Conservation (phyloP, 331 rosid genomes). For the Malus hybrid region DNA sequence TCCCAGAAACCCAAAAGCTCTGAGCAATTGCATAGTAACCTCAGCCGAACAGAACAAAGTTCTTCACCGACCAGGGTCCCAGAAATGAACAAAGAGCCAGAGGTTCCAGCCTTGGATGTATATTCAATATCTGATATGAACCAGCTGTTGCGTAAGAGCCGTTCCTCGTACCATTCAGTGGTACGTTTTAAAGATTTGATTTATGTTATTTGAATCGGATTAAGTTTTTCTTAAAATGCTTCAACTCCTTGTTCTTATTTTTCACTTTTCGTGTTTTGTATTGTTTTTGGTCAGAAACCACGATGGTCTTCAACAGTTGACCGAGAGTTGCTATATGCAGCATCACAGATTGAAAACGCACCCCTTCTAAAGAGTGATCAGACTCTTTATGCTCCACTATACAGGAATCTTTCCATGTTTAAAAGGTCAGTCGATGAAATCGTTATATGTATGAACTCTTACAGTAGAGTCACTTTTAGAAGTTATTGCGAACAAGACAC, state of each 20-base stretch:
- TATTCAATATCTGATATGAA: slow-evolving; percentile 72
- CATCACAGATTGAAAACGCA: slow-evolving; percentile 68
- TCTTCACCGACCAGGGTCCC: slow-evolving; percentile 21
- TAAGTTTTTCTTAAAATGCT: not conserved
- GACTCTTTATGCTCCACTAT: slow-evolving; percentile 59
- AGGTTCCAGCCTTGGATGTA: slow-evolving; percentile 33
- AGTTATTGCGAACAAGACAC: not conserved
- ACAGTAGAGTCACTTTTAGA: not conserved
- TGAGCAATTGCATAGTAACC: slow-evolving; percentile 17
- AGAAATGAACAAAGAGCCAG: slow-evolving; percentile 24
- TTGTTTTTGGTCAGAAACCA: slow-evolving; percentile 42
- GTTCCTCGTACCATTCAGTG: slow-evolving; percentile 22
- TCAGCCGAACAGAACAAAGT: not conserved
- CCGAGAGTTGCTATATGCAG: slow-evolving; percentile 41
- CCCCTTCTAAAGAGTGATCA: slow-evolving; percentile 45
- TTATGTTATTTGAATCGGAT: not conserved
- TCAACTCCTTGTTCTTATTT: not conserved
- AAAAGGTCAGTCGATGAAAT: slow-evolving; percentile 41
- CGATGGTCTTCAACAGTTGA: slow-evolving; percentile 41
- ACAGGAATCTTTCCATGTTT: slow-evolving; percentile 68
- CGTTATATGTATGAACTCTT: not conserved
- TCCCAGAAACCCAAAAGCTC: slow-evolving; percentile 22
- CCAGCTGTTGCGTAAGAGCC: slow-evolving; percentile 37
- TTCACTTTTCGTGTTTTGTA: not conserved
- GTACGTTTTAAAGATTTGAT: slow-evolving; percentile 28